Evolutionary conservation across 768 basidiomycete genomes (phyloP), one percentile per base, ranked within the genome.

Genomic region (Hortiboletus campestris): DNA sequence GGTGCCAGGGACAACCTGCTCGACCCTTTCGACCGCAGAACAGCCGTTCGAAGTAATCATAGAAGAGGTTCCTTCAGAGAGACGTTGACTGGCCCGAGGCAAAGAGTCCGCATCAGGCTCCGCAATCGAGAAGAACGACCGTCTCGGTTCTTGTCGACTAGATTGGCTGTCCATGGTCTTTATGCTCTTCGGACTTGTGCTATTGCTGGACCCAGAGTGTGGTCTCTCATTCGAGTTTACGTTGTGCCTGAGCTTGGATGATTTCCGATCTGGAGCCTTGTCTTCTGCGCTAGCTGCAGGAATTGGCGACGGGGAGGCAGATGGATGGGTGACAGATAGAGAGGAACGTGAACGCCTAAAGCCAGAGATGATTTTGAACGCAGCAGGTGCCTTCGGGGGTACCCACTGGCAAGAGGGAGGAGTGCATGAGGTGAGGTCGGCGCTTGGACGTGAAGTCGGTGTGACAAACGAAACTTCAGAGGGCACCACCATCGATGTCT

Each of bases 311-410:
- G 74, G 64, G 8, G 59, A 57, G 4, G 74, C 54, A 11, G 74
- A 68, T 19, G 73, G 60, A 6, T 65, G 62, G 9, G 71, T 76
- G 4, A 79, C 73, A 1, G 78, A 75, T 19, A 86, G 63, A 59
- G 80, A 85, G n/a, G 82, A 82, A 49, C 80, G 76, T 20, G 87
- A 84, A 36, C 81, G 80, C 57, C 81, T 87, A 72, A 89, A 86
- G 14, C 79, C 82, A 22, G 79, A 76, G 55, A 85, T 77, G 56
- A 88, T 82, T 67, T 79, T 88, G 75, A 83, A 87, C 9, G 80
- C 84, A 6, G 80, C 80, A 6, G 85, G 79, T 14, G 84, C 75
- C 54, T 79, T 79, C 14, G 65, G 65, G 14, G 73, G 60, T 10
- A 55, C 42, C 8, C 31, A 50, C 36, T 65, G 68, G 17, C 61